Conservation (phyloP, 2,329 filamentous ascomycete genomes). For the Dendryphion nanum region DNA sequence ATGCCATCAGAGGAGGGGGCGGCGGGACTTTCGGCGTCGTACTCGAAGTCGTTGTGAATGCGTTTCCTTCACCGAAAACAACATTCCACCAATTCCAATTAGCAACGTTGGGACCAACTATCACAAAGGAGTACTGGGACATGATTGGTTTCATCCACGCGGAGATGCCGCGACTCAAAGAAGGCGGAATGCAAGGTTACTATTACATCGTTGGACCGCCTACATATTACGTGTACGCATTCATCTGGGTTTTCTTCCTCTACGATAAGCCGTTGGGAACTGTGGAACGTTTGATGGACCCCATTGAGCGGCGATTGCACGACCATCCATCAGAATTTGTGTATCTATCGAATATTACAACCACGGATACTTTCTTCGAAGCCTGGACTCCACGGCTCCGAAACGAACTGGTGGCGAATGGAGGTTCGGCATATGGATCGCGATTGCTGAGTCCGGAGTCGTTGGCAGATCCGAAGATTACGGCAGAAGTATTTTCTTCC, state of each 20-base stretch:
- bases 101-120: conserved; percentile 5
- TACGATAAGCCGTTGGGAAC: conserved; percentile 21
- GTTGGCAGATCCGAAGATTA: conserved; percentile 13
- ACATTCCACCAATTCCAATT: conserved; percentile 16
- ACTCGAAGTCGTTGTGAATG: conserved; percentile 17
- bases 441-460: conserved; percentile 19
- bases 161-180: conserved; percentile 22
- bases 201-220: conserved; percentile 24
- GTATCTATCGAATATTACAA: conserved; percentile 11
- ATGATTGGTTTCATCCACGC: conserved; percentile 21
- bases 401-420: conserved; percentile 23
- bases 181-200: conserved; percentile 27
- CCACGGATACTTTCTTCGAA: conserved; percentile 14
- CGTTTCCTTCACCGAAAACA: conserved; percentile 29
- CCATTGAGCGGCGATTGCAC: conserved; percentile 14
- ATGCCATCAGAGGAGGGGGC: conserved; percentile 42
- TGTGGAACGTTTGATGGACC: conserved; percentile 14
- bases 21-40: conserved; percentile 45
- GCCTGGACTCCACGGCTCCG: neutral
- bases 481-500: conserved; percentile 12
- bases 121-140: conserved; percentile 16
- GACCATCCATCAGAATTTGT: conserved; percentile 8
- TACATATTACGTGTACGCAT: conserved; percentile 1
- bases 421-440: conserved; percentile 19
- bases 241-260: conserved; percentile 19